These are phyloP conservation scores for Ophiobolus disseminans DNA, from an alignment of 2,329 filamentous ascomycete species.

Conservation along the genomic window DNA sequence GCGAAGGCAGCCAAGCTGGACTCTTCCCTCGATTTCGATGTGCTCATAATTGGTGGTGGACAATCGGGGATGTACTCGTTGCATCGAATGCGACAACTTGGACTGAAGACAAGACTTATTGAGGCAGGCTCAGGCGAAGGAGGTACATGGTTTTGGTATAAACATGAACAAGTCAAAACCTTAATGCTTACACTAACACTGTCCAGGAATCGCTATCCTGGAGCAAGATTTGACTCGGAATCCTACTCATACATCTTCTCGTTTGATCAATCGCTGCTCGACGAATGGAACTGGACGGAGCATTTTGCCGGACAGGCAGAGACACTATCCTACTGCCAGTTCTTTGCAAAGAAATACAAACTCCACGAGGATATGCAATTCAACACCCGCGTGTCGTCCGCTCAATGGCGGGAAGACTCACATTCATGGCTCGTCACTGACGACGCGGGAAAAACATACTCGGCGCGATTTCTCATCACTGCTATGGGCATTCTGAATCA, in stretches of 20 bases:
- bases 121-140: conserved; percentile 47
- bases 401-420: conserved; percentile 19
- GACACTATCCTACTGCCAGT: conserved; percentile 59
- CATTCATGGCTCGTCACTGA: conserved; percentile 27
- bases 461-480: conserved; percentile 24
- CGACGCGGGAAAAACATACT: conserved; percentile 19
- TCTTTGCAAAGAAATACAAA: conserved; percentile 56
- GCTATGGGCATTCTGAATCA: conserved; percentile 31
- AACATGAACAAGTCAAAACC: neutral
- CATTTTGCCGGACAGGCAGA: conserved; percentile 49
- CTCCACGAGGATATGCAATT: conserved; percentile 34
- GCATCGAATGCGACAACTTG: conserved; percentile 44
- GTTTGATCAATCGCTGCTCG: conserved; percentile 52
- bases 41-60: conserved; percentile 40
- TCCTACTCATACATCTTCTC: conserved; percentile 56
- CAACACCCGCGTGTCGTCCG: conserved; percentile 22
- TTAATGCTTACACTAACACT: neutral
- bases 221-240: conserved; percentile 58
- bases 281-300: conserved; percentile 53
- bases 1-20: conserved; percentile 17
- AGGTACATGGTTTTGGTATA: conserved; percentile 47
- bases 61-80: conserved; percentile 48
- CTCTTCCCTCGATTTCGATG: conserved; percentile 27
- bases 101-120: conserved; percentile 34
- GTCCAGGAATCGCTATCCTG: conserved; percentile 55